Conservation (phyloP, 192 early-diverging fungal genomes). For the Irineochytrium annulatum region DNA sequence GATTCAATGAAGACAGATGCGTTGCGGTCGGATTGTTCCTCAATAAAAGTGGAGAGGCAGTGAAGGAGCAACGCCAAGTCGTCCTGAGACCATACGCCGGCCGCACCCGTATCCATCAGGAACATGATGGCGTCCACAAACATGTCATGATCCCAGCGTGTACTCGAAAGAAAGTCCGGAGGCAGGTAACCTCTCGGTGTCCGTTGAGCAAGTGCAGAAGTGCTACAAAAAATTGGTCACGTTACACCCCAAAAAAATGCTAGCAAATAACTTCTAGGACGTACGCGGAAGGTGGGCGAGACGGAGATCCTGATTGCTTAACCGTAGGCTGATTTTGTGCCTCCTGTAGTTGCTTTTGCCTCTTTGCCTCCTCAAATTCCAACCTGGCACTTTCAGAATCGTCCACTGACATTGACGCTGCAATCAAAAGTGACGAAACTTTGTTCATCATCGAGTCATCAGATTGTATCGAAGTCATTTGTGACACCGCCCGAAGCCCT, state of each 20-base stretch:
- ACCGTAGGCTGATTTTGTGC: background rate
- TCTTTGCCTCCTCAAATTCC: background rate
- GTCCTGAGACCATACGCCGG: conserved; percentile 32
- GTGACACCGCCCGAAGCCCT: conserved; percentile 6
- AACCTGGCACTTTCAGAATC: conserved; percentile 12
- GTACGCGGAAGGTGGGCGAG: background rate
- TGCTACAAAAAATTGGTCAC: too few relatives aligned
- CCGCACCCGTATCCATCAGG: conserved; percentile 21
- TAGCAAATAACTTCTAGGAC: background rate
- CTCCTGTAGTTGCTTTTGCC: background rate
- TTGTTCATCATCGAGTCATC: conserved; percentile 21
- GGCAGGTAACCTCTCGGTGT: background rate
- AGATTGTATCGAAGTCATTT: conserved; percentile 17
- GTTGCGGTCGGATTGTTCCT: conserved; percentile 19
- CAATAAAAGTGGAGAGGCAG: conserved; percentile 28
- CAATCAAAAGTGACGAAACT: conserved; percentile 17
- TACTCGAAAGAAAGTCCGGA: conserved; percentile 11
- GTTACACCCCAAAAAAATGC: too few relatives aligned
- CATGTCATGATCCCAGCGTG: conserved; percentile 24
- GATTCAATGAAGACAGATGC: conserved; percentile 20
- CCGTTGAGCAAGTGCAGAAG: too few relatives aligned
- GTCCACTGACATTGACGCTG: conserved; percentile 22
- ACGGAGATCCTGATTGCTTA: background rate
- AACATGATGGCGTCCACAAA: conserved; percentile 25
- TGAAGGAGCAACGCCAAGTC: conserved; percentile 39